A percentile compares a stretch with the other conserved stretches of the same genome.
Conservation (phyloP, 2,329 filamentous ascomycete species). For the Claviceps sp. region DNA sequence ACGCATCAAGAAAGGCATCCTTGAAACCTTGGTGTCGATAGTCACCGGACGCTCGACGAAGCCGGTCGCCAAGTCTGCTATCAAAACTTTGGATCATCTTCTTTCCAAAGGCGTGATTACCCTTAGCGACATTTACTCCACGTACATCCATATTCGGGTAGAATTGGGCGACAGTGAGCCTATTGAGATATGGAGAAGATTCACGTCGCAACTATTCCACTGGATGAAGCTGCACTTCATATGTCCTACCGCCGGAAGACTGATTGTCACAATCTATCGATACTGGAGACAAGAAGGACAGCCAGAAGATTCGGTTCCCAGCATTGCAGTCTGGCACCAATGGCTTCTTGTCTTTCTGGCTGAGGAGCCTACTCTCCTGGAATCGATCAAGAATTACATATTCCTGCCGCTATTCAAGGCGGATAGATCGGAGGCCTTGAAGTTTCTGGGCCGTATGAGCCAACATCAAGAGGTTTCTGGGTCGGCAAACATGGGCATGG, state of each 20-base stretch:
- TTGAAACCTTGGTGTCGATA: conserved; percentile 42
- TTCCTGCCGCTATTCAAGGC: conserved; percentile 49
- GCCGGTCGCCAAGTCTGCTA: conserved; percentile 54
- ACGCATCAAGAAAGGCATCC: conserved; percentile 29
- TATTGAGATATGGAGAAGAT: conserved; percentile 33
- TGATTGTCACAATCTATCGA: conserved; percentile 44
- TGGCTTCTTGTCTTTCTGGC: conserved; percentile 41
- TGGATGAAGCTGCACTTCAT: conserved; percentile 46
- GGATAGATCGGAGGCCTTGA: conserved; percentile 37
- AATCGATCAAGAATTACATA: conserved; percentile 51
- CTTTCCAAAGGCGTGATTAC: conserved; percentile 45
- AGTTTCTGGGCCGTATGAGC: conserved; percentile 47
- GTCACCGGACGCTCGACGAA: conserved; percentile 47
- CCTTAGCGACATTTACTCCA: conserved; percentile 29
- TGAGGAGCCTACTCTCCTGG: conserved; percentile 38
- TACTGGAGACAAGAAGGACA: conserved; percentile 24
- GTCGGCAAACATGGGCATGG: conserved; percentile 30
- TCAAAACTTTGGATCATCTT: conserved; percentile 54
- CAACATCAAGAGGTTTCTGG: conserved; percentile 32
- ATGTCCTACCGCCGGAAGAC: conserved; percentile 46
- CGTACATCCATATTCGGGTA: conserved; percentile 28
- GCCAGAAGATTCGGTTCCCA: conserved; percentile 14
- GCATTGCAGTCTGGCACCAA: conserved; percentile 35
- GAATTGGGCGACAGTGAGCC: conserved; percentile 5
- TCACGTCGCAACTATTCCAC: conserved; percentile 34